phyloP scores from a whole-genome alignment of 208 protist genomes.

The Acanthamoeba divionensis region DNA sequence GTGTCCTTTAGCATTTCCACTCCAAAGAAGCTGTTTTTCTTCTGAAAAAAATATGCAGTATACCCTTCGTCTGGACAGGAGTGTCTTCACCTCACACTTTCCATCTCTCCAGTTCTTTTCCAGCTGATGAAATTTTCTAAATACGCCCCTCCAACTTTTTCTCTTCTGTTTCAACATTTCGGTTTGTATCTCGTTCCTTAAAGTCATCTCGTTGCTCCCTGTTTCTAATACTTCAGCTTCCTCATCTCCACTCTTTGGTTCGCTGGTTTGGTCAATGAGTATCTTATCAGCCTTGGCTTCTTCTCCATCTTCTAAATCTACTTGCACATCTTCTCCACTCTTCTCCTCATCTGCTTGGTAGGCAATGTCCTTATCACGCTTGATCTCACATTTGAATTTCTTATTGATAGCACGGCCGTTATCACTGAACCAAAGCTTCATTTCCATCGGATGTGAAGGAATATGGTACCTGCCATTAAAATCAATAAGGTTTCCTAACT shows the following conservation, averaged over 20 bases:
- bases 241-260: too few relatives aligned
- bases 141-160: neutral
- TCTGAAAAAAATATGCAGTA: conserved; percentile 37
- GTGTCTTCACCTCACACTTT: conserved; percentile 12
- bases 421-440: conserved; percentile 11
- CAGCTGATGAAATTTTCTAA: conserved; percentile 18
- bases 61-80: neutral
- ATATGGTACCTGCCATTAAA: neutral
- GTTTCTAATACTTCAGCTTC: neutral
- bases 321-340: neutral
- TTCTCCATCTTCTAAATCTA: conserved; percentile 4
- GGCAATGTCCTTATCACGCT: neutral
- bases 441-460: neutral
- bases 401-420: neutral
- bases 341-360: neutral
- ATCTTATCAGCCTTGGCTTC: neutral
- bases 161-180: too few relatives aligned
- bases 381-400: neutral
- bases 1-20: conserved; percentile 12
- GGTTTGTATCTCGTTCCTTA: neutral
- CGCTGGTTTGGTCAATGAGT: neutral
- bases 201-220: neutral
- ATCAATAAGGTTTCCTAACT: too few relatives aligned
- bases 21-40: conserved; percentile 18
- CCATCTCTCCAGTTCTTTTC: conserved; percentile 13